Evolutionary conservation across 805 yeast genomes (phyloP).

Genomic region (Cyberlindnera samutprakarnensis): DNA sequence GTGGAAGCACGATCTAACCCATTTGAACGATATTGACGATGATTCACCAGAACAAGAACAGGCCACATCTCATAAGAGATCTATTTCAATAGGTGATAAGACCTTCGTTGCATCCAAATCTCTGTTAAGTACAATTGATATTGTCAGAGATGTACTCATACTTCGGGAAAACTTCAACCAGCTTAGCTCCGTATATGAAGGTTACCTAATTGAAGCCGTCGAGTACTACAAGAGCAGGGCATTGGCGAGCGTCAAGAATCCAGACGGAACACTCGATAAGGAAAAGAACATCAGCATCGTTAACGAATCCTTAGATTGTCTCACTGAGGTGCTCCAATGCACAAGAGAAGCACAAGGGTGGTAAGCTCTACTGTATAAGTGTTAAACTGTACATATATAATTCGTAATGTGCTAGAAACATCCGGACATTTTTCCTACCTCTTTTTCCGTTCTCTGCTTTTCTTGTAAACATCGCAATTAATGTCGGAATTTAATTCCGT

Average conservation of each 20-base stretch:
- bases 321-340: slow-evolving; percentile 26
- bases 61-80: slow-evolving; percentile 27
- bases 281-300: slow-evolving; percentile 32
- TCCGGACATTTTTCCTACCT: no score
- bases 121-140: slow-evolving; percentile 29
- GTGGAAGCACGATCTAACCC: slow-evolving; percentile 36
- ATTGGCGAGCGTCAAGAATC: slow-evolving; percentile 19
- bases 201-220: slow-evolving; percentile 35
- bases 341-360: slow-evolving; percentile 8
- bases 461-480: no score
- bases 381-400: no score
- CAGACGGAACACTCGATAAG: slow-evolving; percentile 15
- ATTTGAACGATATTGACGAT: slow-evolving; percentile 14
- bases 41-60: slow-evolving; percentile 3
- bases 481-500: no score
- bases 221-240: slow-evolving; percentile 44
- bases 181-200: slow-evolving; percentile 30
- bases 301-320: slow-evolving; percentile 35
- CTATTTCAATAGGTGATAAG: slow-evolving; percentile 42
- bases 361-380: no score
- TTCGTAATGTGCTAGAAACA: no score
- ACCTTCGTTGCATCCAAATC: slow-evolving; percentile 55
- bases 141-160: slow-evolving; percentile 46
- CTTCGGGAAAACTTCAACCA: slow-evolving; percentile 52
- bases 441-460: no score